These are phyloP conservation scores for Saturnispora ahearnii DNA, from an alignment of 805 yeast species.

Conservation along the genomic window DNA sequence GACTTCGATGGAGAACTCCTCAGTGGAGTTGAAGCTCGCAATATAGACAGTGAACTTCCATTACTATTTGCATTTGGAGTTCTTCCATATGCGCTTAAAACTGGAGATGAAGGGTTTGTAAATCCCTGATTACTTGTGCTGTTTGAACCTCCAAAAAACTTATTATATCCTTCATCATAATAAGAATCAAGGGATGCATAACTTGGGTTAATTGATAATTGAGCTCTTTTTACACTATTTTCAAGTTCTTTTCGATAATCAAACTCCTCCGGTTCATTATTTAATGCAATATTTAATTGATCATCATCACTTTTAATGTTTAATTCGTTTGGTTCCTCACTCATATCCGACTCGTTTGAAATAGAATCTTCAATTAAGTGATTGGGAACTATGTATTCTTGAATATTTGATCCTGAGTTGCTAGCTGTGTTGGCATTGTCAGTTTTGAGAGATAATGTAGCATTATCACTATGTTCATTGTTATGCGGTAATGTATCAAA, in stretches of 20 bases:
- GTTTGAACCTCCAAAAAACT: constrained; percentile 6
- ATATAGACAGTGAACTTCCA: neutral
- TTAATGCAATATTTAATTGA: neutral
- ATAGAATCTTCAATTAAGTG: neutral
- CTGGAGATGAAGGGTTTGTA: neutral
- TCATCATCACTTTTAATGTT: neutral
- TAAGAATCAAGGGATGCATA: constrained; percentile 71
- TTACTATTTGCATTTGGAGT: neutral
- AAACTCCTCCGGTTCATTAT: constrained; percentile 6
- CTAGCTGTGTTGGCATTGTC: neutral
- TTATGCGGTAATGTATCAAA: neutral
- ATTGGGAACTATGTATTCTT: neutral
- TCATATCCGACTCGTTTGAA: neutral
- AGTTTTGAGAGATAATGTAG: neutral
- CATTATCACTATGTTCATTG: neutral
- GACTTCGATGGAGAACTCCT: neutral
- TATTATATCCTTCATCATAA: constrained; percentile 29
- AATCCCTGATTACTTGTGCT: neutral
- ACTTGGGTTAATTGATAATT: constrained; percentile 44
- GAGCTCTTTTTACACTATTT: constrained; percentile 7
- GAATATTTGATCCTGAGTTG: neutral
- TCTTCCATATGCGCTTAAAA: neutral
- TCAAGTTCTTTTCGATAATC: constrained; percentile 19
- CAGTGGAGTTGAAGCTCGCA: neutral
- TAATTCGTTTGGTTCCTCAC: neutral